Base-by-base conservation (phyloP, 176 grass and related monocot species). In the Calamus simplicifolius region DNA sequence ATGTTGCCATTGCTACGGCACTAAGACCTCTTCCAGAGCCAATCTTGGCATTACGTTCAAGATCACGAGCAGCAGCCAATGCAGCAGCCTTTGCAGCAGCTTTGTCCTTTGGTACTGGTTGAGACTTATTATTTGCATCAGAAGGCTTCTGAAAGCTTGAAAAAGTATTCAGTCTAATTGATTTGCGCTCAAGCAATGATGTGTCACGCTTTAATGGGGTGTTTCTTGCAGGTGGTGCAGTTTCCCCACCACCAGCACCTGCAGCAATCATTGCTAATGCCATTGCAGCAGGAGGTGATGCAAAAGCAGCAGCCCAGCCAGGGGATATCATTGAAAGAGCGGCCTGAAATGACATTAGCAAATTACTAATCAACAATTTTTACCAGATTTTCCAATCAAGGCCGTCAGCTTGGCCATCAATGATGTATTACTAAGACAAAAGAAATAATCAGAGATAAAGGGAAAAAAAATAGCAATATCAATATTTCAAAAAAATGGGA, bases 261-360 rank as follows among this genome's bases (percentile, higher is more conserved):
- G 93, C 93, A 58, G 93, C 93, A 78, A 98, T 88, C 81, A 98
- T 98, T 67, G 93, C 93, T 79, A 97, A 74, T 56, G 87, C 93
- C 93, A 97, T 88, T 28, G 93, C 93, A 82, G 72, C 87, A 27
- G 93, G 93, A 76, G 93, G 93, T 63, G 93, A 97, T 43, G 93
- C 93, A 85, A 97, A 97, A 88, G 93, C 87, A 60, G 93, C 93
- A 58, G 93, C 87, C 93, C 93, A 92, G 51, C 92, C 84, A 87
- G 92, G 92, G 2, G 87, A 82, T 77, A 97, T 63, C 84, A 97
- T 97, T 19, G 63, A 79, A 82, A 91, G 71, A 75, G 87, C 81
- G 75, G 84, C 78, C 92, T 97, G 58, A 29, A 13, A 53, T 57
- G 50, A 67, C 17, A 69, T 60, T 43, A 62, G 19, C 14, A 59